Evolutionary conservation across 208 protist species (phyloP).

Genomic region (Paratrypanosoma confusum): DNA sequence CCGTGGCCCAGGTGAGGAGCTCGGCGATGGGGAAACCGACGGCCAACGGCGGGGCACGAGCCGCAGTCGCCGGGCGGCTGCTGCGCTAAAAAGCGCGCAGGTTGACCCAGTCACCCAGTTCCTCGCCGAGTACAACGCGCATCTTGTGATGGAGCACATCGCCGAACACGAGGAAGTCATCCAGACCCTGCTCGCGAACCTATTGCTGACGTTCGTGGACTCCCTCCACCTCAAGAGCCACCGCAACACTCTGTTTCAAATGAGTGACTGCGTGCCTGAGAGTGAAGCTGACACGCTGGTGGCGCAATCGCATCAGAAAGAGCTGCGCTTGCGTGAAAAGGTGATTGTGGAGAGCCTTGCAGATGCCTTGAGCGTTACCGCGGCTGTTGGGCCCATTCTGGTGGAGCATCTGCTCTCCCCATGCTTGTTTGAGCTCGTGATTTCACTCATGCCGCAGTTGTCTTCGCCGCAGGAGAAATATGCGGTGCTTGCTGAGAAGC

Average conservation of each 20-base stretch:
- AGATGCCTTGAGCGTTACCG: conserved; percentile 62
- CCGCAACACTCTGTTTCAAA: too few species aligned
- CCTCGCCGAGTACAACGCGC: conserved; percentile 43
- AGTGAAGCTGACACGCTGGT: conserved; percentile 7
- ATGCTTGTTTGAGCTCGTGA: conserved; percentile 54
- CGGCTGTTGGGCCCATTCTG: conserved; percentile 49
- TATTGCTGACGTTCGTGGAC: conserved; percentile 66
- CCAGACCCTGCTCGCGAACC: conserved; percentile 46
- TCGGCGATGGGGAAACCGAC: conserved; percentile 1
- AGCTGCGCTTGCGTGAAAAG: conserved; percentile 24
- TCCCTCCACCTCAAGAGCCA: conserved; percentile 54
- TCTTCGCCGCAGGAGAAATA: conserved; percentile 16
- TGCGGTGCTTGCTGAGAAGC: conserved; percentile 10
- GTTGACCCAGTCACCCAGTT: conserved; percentile 42
- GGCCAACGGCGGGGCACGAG: conserved; percentile 5
- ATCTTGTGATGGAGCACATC: conserved; percentile 53
- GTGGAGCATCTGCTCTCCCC: conserved; percentile 53
- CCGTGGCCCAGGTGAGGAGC: background rate
- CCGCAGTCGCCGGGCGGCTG: conserved; percentile 8
- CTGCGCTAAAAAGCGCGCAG: conserved; percentile 5
- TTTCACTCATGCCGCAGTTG: conserved; percentile 19
- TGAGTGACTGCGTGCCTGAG: conserved; percentile 29
- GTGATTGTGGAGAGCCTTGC: conserved; percentile 74
- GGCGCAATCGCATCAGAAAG: conserved; percentile 7
- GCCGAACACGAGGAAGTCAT: conserved; percentile 62